phyloP scores from a whole-genome alignment of 106 monocot species.

The Narthecium ossifragum region DNA sequence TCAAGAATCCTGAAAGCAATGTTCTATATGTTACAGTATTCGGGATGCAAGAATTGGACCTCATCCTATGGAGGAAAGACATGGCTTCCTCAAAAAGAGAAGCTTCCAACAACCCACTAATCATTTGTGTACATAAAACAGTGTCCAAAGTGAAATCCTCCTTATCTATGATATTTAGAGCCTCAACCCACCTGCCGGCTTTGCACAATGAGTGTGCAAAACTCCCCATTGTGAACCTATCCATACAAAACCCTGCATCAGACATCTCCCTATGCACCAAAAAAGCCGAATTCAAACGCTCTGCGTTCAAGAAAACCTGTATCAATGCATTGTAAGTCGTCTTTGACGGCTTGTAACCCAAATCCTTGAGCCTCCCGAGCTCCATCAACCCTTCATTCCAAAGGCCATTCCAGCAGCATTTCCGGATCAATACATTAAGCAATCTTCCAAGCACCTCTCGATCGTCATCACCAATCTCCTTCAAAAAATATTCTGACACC shows the following conservation, averaged over 20 bases:
- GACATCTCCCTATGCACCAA: constrained; percentile 86
- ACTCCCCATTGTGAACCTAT: constrained; percentile 63
- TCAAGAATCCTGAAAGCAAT: constrained; percentile 77
- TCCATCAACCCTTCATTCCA: constrained; percentile 80
- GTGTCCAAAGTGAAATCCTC: constrained; percentile 80
- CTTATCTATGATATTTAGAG: constrained; percentile 67
- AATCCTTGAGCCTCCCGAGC: constrained; percentile 85
- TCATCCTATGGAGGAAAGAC: constrained; percentile 82
- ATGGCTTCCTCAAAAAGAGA: constrained; percentile 91
- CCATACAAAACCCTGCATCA: constrained; percentile 47
- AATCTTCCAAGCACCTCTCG: constrained; percentile 71
- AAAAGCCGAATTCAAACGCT: constrained; percentile 65
- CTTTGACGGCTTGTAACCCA: constrained; percentile 60
- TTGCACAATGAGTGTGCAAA: constrained; percentile 72
- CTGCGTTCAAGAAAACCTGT: constrained; percentile 57
- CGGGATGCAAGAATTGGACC: constrained; percentile 57
- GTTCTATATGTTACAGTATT: constrained; percentile 82
- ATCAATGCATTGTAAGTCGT: constrained; percentile 70
- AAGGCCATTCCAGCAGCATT: constrained; percentile 61
- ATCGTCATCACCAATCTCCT: constrained; percentile 70
- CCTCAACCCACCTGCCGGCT: constrained; percentile 74
- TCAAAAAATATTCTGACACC: constrained; percentile 41
- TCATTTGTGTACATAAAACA: constrained; percentile 81
- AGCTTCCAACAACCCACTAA: constrained; percentile 82
- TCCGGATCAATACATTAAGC: constrained; percentile 71